A percentile compares a stretch with the other conserved stretches of the same genome.
Evolutionary conservation across 2,329 filamentous ascomycete genomes (phyloP).

Genomic region (Stromatinia cepivora): DNA sequence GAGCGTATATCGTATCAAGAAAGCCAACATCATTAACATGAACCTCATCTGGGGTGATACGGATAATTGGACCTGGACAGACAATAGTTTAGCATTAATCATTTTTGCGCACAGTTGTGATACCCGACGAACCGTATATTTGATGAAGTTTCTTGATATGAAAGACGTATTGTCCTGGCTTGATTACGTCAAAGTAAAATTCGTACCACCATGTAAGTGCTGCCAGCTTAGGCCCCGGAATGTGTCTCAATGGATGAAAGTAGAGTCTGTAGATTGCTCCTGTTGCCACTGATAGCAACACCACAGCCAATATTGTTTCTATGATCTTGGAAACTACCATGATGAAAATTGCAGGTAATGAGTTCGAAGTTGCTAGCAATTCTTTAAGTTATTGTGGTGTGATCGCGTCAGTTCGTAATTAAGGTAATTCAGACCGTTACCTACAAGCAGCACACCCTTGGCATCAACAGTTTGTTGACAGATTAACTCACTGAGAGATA

Average conservation of each 20-base stretch:
- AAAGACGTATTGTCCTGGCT: conserved; percentile 46
- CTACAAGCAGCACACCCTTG: too few species aligned
- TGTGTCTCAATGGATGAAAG: conserved; percentile 7
- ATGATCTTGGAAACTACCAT: not conserved
- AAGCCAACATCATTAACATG: conserved; percentile 43
- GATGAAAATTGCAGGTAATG: not conserved
- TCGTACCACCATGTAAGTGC: conserved; percentile 39
- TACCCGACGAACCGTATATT: conserved; percentile 39
- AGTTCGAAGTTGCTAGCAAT: too few species aligned
- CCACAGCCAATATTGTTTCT: not conserved
- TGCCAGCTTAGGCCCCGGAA: conserved; percentile 8
- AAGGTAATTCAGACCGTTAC: too few species aligned
- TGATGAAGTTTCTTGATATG: conserved; percentile 48
- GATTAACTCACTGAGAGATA: too few species aligned
- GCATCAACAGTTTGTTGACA: too few species aligned
- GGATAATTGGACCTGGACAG: conserved; percentile 37
- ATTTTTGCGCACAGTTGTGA: not conserved
- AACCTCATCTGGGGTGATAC: conserved; percentile 43
- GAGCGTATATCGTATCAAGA: conserved; percentile 45
- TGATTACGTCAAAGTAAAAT: conserved; percentile 47
- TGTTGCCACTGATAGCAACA: not conserved
- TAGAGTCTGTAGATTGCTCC: not conserved
- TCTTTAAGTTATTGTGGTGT: too few species aligned
- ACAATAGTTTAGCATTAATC: not conserved
- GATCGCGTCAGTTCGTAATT: too few species aligned